Conservation (phyloP, 148 eudicot species). For the Cornus florida region DNA sequence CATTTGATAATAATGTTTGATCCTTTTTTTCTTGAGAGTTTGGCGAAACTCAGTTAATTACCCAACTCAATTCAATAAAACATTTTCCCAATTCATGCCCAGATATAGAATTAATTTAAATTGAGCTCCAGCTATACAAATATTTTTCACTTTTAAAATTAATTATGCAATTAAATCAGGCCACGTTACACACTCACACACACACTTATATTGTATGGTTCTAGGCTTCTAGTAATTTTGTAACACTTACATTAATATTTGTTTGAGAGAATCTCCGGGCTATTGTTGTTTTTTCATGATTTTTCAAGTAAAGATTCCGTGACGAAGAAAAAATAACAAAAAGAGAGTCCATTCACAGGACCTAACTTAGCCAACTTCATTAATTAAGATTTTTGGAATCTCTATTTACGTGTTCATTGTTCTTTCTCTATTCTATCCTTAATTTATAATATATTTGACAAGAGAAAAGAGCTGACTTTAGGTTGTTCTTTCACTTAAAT, state of each 20-base stretch:
- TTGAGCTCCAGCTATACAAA: too few species aligned
- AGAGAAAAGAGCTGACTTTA: slow-evolving; percentile 8
- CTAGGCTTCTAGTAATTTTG: too few species aligned
- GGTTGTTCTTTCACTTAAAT: background rate
- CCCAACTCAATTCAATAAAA: too few species aligned
- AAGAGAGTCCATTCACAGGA: background rate
- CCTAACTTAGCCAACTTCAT: background rate
- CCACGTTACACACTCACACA: too few species aligned
- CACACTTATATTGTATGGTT: too few species aligned
- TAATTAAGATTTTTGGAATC: background rate
- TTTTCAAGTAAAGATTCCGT: background rate
- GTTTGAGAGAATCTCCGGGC: background rate
- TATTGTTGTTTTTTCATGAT: background rate
- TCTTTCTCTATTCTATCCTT: background rate
- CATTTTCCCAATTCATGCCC: too few species aligned
- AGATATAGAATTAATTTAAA: too few species aligned
- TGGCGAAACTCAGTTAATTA: too few species aligned
- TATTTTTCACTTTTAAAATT: too few species aligned
- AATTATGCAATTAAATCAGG: too few species aligned
- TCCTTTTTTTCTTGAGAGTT: too few species aligned
- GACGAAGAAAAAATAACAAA: background rate
- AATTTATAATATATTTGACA: background rate
- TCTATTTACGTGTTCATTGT: background rate
- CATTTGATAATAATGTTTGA: too few species aligned
- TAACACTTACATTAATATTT: background rate